Evolutionary conservation across 2,329 filamentous ascomycete species (phyloP), one percentile per base, ranked within the genome.

Genomic region (Claviceps cyperi): DNA sequence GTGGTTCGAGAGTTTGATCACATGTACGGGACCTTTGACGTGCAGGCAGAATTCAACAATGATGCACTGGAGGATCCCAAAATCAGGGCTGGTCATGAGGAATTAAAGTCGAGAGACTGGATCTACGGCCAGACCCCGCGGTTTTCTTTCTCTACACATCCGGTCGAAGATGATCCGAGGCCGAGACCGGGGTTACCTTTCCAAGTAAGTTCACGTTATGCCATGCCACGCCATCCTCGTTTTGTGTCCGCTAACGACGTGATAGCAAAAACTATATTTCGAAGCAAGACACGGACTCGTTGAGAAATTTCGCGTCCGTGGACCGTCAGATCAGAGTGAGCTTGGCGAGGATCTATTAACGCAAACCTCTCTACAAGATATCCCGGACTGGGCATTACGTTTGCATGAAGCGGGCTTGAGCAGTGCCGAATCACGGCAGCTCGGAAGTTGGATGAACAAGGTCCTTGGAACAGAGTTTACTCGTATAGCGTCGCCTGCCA

Each of bases 101-200:
- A 66, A 53, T 46, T 58, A 38, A 55, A 81, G 74, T 82, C 81
- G 0, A 65, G 69, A 3, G 77, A 81, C 11, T 96, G 89, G 88
- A 83, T 84, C 51, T 95, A 84, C 65, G 78, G 78, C 2, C 89
- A 95, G 67, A 95, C 90, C 2, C 90, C 90, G 1, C 82, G 83
- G 50, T 96, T 95, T 63, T 80, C 76, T 7, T 81, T 91, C 56
- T 80, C 78, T 3, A 81, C 76, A 3, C 69, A 76, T 62, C 66
- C 82, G 38, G 75, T 74, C 54, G 70, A 79, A 54, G 70, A 79
- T 41, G 72, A 84, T 65, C 69, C 77, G 50, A 68, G 80, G 50
- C 66, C 74, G 52, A 69, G 79, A 39, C 77, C 78, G 1, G 57
- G 63, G 0, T 53, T 77, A 13, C 75, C 77, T 1, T 60, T 66